Evolutionary conservation across 768 basidiomycete species (phyloP), one percentile per base, ranked within the genome.

Genomic region (Leucosporidium creatinivorum): DNA sequence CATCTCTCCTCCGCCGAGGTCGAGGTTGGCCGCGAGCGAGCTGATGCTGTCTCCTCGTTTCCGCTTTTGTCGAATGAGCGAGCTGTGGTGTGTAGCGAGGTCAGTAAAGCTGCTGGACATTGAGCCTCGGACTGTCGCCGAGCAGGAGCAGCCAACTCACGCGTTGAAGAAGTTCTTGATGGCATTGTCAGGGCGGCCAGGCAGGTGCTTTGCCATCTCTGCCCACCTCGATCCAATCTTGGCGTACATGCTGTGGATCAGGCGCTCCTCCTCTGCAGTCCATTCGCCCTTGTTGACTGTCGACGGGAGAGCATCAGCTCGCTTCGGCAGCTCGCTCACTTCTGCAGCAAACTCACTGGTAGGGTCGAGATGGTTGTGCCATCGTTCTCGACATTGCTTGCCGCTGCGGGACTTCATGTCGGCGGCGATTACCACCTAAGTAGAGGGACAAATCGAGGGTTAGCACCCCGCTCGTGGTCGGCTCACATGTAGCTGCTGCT

Each of bases 341-440:
- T 21, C 5, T 21, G 49, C 19, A 26, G 23, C 13, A 3, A 17
- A 63, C 74, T 47, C 31, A 75, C 74, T 76, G 25, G 61, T 52
- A 1, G 75, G 75, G 49, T 74, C 66, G 17, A 76, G 57, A 52
- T 76, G 75, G 54, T 76, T 76, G 61, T 76, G 75, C 75, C 75
- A 76, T 7, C 75, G 54, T 39, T 76, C 75, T 15, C 75, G 58
- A 30, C 75, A 76, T 51, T 76, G 75, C 68, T 76, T 76, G 9
- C 75, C 75, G 18, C 64, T 69, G 26, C 75, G 33, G 23, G 69
- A 63, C 5, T 50, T 54, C 36, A 76, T 64, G 57, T 73, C 65
- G 18, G n/a, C 47, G 13, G 73, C 68, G 28, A 76, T 74, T 23
- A 63, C 57, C 23, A 72, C 39, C 39, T 65, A 57, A 23, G 25